Base-by-base conservation (phyloP, 495 filamentous ascomycete genomes). In the Penicillium simplicissimum region DNA sequence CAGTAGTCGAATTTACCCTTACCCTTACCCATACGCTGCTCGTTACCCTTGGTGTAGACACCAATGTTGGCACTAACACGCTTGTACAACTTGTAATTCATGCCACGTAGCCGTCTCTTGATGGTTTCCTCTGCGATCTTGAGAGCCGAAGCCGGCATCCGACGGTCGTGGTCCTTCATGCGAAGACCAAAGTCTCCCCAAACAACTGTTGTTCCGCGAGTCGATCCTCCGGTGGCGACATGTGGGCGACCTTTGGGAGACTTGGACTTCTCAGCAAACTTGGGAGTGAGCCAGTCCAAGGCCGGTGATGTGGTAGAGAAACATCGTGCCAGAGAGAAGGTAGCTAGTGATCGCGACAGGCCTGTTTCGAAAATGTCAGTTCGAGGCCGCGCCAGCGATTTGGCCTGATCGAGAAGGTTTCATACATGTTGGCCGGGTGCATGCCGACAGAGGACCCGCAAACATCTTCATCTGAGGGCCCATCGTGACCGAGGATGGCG, bases 21-120 rank as follows among this genome's bases (percentile, higher is more conserved):
- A 74, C 95, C 95, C 80, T 96, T 98, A 76, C 95, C 96, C 95
- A 99, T 99, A 82, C 96, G 88, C 65, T 88, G 88, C 75, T 99
- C 95, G 69, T 98, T 98, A 28, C 95, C 95, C 74, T 87, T 93
- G 55, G 91, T 90, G 77, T 93, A 99, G 13, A 99, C 95, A 69
- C 93, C 94, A 61, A 96, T 90, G 73, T 93, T 97, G 60, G 92
- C 93, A 60, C 85, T 85, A 28, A 98, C 87, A 57, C 96, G 84
- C 81, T 89, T 96, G 77, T 94, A 99, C 53, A 99, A 74, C 43
- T 90, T 85, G 74, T 94, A 99, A 66, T 92, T 91, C 84, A 96
- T 88, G 31, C 96, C 96, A 78, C 96, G 83, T 54, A 99, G 74
- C 61, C 93, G 84, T 64, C 84, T 83, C 72, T 91, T 93, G 73